Conservation (phyloP, 768 basidiomycete species). For the Nidularia pulvinata region DNA sequence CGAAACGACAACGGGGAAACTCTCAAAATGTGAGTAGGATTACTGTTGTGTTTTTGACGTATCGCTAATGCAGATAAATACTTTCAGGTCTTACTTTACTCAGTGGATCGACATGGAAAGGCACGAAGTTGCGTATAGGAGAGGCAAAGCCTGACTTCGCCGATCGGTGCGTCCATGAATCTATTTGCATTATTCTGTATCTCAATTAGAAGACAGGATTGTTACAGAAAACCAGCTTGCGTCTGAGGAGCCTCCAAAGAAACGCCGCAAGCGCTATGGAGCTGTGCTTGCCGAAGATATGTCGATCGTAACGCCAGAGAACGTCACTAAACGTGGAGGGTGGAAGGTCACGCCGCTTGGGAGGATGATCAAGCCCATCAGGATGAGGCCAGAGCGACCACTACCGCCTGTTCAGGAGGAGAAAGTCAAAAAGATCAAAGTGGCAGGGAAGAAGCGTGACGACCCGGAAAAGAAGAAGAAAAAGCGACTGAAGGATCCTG, state of each 20-base stretch:
- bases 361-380: conserved; percentile 62
- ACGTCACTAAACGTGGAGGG: conserved; percentile 46
- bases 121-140: conserved; percentile 79
- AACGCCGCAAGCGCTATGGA: conserved; percentile 38
- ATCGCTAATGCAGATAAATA: neutral
- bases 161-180: conserved; percentile 45
- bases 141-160: conserved; percentile 80
- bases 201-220: conserved; percentile 8
- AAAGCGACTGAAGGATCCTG: conserved; percentile 47
- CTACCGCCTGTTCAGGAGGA: conserved; percentile 34
- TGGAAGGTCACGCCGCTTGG: conserved; percentile 76
- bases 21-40: conserved; percentile 60
- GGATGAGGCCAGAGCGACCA: conserved; percentile 71
- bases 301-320: conserved; percentile 60
- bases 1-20: conserved; percentile 55
- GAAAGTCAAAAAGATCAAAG: conserved; percentile 7
- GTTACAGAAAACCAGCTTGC: conserved; percentile 19
- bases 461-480: conserved; percentile 32
- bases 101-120: conserved; percentile 87
- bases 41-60: neutral
- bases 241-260: conserved; percentile 35
- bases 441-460: conserved; percentile 10
- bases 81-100: conserved; percentile 67
- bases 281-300: conserved; percentile 57
- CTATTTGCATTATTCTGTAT: conserved; percentile 1